A percentile compares a stretch with the other conserved stretches of the same genome.
These are phyloP conservation scores for Phlyctochytrium planicorne DNA, from an alignment of 192 early-diverging fungal genomes.

Conservation along the genomic window DNA sequence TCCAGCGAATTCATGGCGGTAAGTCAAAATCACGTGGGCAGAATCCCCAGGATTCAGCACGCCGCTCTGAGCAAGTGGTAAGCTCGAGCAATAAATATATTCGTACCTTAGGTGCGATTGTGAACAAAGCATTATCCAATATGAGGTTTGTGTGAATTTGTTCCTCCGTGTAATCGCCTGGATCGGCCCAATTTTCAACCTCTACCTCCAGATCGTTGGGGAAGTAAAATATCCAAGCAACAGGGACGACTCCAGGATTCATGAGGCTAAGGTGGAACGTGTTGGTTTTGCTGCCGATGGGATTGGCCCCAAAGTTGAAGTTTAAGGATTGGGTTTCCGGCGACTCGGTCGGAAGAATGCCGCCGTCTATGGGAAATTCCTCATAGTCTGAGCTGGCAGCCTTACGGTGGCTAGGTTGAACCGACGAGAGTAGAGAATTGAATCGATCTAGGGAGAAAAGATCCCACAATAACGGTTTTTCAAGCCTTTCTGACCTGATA, in stretches of 20 bases:
- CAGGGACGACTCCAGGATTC: slow-evolving; percentile 56
- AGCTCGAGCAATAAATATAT: too few species aligned
- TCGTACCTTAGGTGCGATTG: slow-evolving; percentile 47
- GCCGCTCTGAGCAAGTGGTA: slow-evolving; percentile 35
- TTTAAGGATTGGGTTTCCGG: slow-evolving; percentile 25
- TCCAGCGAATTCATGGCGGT: slow-evolving; percentile 53
- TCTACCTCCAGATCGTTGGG: slow-evolving; percentile 57
- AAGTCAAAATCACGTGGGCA: slow-evolving; percentile 44
- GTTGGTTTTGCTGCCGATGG: slow-evolving; percentile 37
- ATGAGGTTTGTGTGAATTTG: slow-evolving; percentile 54
- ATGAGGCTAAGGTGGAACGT: slow-evolving; percentile 43
- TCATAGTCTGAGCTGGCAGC: slow-evolving; percentile 9
- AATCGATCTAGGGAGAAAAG: slow-evolving; percentile 47
- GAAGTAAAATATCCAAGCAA: slow-evolving; percentile 57
- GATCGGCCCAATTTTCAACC: slow-evolving; percentile 59
- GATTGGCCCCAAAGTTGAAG: slow-evolving; percentile 55
- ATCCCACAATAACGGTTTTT: slow-evolving; percentile 50
- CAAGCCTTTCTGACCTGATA: slow-evolving; percentile 46
- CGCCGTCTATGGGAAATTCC: slow-evolving; percentile 36
- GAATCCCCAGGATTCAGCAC: slow-evolving; percentile 45
- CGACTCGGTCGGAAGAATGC: slow-evolving; percentile 7
- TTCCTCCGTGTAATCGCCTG: slow-evolving; percentile 55
- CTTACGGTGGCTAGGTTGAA: slow-evolving; percentile 6
- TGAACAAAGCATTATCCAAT: slow-evolving; percentile 51
- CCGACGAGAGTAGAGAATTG: slow-evolving; percentile 35